phyloP scores from a whole-genome alignment of 2,329 filamentous ascomycete genomes.

The Fusarium tricinctum region DNA sequence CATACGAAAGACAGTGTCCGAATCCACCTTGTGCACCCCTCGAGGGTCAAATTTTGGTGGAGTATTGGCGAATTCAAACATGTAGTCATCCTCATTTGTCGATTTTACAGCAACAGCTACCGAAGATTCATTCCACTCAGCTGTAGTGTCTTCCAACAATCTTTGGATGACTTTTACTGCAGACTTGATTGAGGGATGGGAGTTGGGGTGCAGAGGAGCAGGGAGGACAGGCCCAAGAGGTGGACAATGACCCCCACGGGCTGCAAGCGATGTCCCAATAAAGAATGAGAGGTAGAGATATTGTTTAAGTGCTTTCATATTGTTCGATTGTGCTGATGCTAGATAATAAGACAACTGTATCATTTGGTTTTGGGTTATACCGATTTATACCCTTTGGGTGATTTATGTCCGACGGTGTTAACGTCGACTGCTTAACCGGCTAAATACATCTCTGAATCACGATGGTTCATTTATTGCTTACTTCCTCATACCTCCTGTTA shows the following conservation, averaged over 20 bases:
- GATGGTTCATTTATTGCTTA: not conserved
- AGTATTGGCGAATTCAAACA: conserved; percentile 24
- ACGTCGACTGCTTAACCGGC: too few relatives aligned
- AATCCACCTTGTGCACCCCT: conserved; percentile 13
- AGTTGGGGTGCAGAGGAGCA: not conserved
- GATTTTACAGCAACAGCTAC: conserved; percentile 23
- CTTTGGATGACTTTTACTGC: conserved; percentile 5
- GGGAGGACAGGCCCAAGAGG: conserved; percentile 14
- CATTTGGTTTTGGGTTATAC: too few relatives aligned
- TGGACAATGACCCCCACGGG: conserved; percentile 26
- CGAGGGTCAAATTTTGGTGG: conserved; percentile 23
- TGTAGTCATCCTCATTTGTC: conserved; percentile 10
- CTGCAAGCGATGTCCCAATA: conserved; percentile 4
- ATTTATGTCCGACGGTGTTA: not conserved
- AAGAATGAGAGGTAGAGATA: not conserved
- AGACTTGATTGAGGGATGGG: conserved; percentile 1
- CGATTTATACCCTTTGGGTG: fast-evolving
- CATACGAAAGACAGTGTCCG: conserved; percentile 23
- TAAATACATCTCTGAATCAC: not conserved
- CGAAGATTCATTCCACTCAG: not conserved
- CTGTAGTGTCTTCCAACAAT: not conserved
- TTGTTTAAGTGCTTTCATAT: not conserved
- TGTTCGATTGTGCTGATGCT: too few relatives aligned
- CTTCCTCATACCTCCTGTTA: not conserved
- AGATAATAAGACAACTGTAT: too few relatives aligned